Percentiles rank a stretch among this genome's conserved stretches.
Conservation (phyloP, 2,329 filamentous ascomycete genomes). For the Aspergillus sp. region DNA sequence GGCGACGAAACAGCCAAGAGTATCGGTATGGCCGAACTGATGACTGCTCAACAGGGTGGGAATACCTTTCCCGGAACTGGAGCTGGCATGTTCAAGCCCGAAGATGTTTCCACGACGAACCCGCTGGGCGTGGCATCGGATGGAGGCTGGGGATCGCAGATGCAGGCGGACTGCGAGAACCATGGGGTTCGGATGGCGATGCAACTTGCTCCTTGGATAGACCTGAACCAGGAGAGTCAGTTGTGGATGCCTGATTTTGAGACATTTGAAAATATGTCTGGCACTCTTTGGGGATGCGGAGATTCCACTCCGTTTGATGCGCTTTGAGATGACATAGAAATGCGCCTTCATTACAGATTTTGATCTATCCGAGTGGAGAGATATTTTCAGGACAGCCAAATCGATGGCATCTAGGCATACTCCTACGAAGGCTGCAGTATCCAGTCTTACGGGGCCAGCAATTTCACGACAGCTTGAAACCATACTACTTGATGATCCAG, state of each 20-base stretch:
- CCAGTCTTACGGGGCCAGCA: too few relatives aligned
- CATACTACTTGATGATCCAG: too few relatives aligned
- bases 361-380: too few relatives aligned
- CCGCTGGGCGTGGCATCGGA: conserved; percentile 9
- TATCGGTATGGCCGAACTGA: conserved; percentile 36
- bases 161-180: conserved; percentile 20
- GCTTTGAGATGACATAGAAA: conserved; percentile 15
- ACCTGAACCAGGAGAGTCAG: conserved; percentile 28
- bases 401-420: too few relatives aligned
- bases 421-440: too few relatives aligned
- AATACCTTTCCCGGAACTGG: conserved; percentile 4
- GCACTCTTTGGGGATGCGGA: conserved; percentile 23
- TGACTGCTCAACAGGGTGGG: conserved; percentile 30
- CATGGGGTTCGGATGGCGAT: conserved; percentile 35
- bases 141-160: neutral
- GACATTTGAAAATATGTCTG: conserved; percentile 27
- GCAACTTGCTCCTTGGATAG: conserved; percentile 37
- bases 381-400: too few relatives aligned
- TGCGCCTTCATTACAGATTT: too few relatives aligned
- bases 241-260: conserved; percentile 39
- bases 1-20: conserved; percentile 30
- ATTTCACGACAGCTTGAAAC: too few relatives aligned
- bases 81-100: conserved; percentile 11
- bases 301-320: conserved; percentile 25
- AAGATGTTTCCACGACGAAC: conserved; percentile 9